Evolutionary conservation across 306 rosid genomes (phyloP), one percentile per base, ranked within the genome.

Genomic region (Bauhinia variegata): DNA sequence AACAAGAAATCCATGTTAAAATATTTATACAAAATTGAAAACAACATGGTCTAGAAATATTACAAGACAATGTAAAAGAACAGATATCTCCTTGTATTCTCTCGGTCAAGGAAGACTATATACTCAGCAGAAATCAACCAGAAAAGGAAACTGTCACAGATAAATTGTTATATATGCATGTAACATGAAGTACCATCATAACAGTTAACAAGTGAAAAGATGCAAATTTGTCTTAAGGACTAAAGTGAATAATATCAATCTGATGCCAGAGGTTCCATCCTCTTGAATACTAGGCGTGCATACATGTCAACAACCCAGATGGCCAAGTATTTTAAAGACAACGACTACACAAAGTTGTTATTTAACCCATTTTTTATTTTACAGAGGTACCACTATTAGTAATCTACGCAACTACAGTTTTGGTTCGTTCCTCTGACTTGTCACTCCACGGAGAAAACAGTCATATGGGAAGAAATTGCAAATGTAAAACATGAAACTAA

Each of bases 11-110:
- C 28, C 28, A 23, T 23, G 28, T 23, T 23, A 23, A 23, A 23
- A 65, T 15, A 71, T 54, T 16, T 60, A 56, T 34, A 72, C 55
- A 66, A 62, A 74, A 53, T 67, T 54, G 14, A 47, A 23, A 23
- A 23, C 28, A 23, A 23, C 28, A 23, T 23, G 28, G 28, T 23
- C 28, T 23, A 23, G 28, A 23, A 23, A 23, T 23, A 23, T 23
- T 23, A 23, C 28, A 23, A 23, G 28, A 23, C 28, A 23, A 23
- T 23, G 28, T 23, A 23, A 23, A 23, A 23, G 1, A 23, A 23
- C 28, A 23, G 28, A 23, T 23, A 23, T 23, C 28, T 23, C 28
- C 28, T 23, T 23, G 28, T 23, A 23, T 23, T 23, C 28, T 23
- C 2, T 23, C 28, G 28, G 28, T 2, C 2, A n/a, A n/a, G n/a